Evolutionary conservation across 805 yeast species (phyloP).

Genomic region (Lachancea waltii): DNA sequence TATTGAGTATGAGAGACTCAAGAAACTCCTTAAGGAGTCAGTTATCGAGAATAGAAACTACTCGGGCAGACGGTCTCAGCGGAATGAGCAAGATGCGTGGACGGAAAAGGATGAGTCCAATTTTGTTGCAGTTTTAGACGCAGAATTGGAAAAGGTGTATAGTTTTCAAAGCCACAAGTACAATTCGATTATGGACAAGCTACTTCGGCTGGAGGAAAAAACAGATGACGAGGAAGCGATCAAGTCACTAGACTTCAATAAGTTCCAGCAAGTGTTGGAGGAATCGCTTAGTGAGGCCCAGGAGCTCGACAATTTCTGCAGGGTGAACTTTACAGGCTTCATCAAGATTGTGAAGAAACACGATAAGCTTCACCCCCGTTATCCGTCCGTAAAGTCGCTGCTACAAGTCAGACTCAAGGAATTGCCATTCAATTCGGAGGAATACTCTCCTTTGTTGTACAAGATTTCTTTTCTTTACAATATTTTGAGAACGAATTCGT

Average conservation of each 20-base stretch:
- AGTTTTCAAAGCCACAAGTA: conserved; percentile 64
- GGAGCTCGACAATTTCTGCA: conserved; percentile 81
- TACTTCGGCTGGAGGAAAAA: conserved; percentile 56
- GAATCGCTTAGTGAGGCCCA: conserved; percentile 67
- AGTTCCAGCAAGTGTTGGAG: conserved; percentile 66
- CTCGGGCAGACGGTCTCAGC: conserved; percentile 12
- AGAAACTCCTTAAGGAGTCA: conserved; percentile 64
- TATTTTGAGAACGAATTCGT: conserved; percentile 59
- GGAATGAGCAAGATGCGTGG: conserved; percentile 41
- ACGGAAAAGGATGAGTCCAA: conserved; percentile 63
- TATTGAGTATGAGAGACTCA: conserved; percentile 57
- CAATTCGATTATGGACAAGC: conserved; percentile 56
- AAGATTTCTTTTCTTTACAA: conserved; percentile 77
- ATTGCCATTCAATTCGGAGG: conserved; percentile 90
- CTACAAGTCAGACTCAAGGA: conserved; percentile 80
- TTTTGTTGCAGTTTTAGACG: conserved; percentile 61
- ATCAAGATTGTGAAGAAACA: conserved; percentile 92
- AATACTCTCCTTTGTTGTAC: conserved; percentile 84
- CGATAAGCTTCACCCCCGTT: conserved; percentile 80
- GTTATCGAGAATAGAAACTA: conserved; percentile 33
- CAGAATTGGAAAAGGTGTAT: conserved; percentile 70
- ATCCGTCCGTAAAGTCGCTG: conserved; percentile 78
- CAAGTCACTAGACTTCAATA: conserved; percentile 47
- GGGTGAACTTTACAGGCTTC: conserved; percentile 92
- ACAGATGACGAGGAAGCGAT: conserved; percentile 39